Evolutionary conservation across 306 rosid species (phyloP), one percentile per base, ranked within the genome.

Genomic region (Senna siamea): DNA sequence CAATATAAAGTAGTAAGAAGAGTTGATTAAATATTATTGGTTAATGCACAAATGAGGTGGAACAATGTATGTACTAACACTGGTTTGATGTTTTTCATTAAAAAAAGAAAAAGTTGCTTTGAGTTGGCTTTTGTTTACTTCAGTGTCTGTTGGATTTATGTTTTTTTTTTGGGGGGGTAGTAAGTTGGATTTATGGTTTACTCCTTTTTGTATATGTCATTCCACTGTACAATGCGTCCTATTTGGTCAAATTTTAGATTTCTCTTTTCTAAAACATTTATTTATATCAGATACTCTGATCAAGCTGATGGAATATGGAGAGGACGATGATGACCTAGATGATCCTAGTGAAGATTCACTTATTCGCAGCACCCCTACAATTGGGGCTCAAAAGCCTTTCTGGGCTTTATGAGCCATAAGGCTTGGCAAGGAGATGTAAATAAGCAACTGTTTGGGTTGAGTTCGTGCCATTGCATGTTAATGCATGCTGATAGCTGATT

Each of bases 301-400:
- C 75, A 87, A 88, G 87, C 87, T 94, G 54, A 88, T 94, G 97
- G 99, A 94, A 80, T 94, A 94, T 70, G 97, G 99, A 26, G 98
- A 91, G 11, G 98, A 93, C 26, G 98, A 92, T 57, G 98, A 93
- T 5, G 97, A 91, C 75, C 34, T 58, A 4, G 95, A 91, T 30
- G 95, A 87, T 56, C 63, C 76, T 18, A 68, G 66, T 12, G 90
- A 79, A 69, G 87, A 94, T 53, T 66, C 86, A 23, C 78, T 55
- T 68, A 44, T 76, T 71, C 30, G 48, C 38, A 56, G 66, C 20
- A 52, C 76, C 70, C 78, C 41, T 78, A 23, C 79, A 17, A 73
- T 56, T 61, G 80, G 84, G 72, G 77, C 69, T 76, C 89, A 67
- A 73, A 94, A 92, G 84, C 99, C 97, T 37, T 94, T 88, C 81